phyloP scores from a whole-genome alignment of 2,329 filamentous ascomycete species.

The Trichoderma guizhouense region DNA sequence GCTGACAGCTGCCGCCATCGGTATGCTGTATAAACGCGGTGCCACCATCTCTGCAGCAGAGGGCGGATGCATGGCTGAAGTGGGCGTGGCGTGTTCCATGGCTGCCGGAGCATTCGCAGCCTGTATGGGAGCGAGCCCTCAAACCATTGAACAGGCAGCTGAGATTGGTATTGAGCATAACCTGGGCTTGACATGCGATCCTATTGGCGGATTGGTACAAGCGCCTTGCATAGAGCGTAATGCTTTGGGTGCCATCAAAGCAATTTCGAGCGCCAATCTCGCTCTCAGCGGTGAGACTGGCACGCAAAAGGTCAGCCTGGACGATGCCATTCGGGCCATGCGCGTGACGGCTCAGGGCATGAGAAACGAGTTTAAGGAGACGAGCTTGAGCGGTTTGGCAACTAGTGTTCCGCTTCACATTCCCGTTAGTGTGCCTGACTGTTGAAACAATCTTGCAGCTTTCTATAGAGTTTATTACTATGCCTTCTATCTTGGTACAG shows the following conservation, averaged over 20 bases:
- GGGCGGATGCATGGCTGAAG: slow-evolving; percentile 13
- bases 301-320: slow-evolving; percentile 12
- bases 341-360: slow-evolving; percentile 6
- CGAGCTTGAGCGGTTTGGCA: slow-evolving; percentile 9
- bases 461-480: neutral
- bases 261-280: slow-evolving; percentile 9
- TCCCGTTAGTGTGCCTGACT: slow-evolving; percentile 13
- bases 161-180: slow-evolving; percentile 11
- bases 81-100: slow-evolving; percentile 11
- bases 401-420: slow-evolving; percentile 8
- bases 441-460: neutral
- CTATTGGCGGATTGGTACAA: neutral
- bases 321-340: slow-evolving; percentile 10
- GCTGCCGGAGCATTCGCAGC: slow-evolving; percentile 14
- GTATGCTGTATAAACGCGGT: slow-evolving; percentile 14
- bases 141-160: slow-evolving; percentile 7
- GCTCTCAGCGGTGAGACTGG: slow-evolving; percentile 9
- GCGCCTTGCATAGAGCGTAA: slow-evolving; percentile 15
- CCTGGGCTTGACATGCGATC: slow-evolving; percentile 9
- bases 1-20: slow-evolving; percentile 5
- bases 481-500: neutral
- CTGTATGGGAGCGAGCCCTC: slow-evolving; percentile 12
- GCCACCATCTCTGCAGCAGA: slow-evolving; percentile 15
- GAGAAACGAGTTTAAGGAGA: slow-evolving; percentile 16
- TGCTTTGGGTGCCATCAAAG: slow-evolving; percentile 9